phyloP scores from a whole-genome alignment of 306 rosid genomes.

The Alnus glutinosa region DNA sequence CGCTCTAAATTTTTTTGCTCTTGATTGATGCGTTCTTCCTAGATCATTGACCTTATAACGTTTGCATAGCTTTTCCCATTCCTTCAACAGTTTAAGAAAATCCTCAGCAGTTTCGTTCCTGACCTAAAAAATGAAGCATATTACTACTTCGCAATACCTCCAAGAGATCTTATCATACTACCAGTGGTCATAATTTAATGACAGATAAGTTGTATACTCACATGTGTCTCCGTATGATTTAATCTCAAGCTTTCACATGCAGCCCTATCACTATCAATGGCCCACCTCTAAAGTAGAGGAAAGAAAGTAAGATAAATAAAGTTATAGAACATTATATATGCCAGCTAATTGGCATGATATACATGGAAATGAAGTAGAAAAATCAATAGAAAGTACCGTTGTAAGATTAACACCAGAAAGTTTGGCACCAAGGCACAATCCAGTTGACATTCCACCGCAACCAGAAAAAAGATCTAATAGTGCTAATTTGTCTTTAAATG shows the following conservation, averaged over 20 bases:
- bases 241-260: slow-evolving; percentile 79
- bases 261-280: slow-evolving; percentile 63
- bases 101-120: slow-evolving; percentile 88
- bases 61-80: slow-evolving; percentile 85
- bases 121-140: slow-evolving; percentile 52
- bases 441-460: slow-evolving; percentile 99
- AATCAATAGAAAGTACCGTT: slow-evolving; percentile 51
- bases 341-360: slow-evolving; percentile 11
- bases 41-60: slow-evolving; percentile 39
- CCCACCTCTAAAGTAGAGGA: slow-evolving; percentile 69
- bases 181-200: slow-evolving; percentile 1
- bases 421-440: slow-evolving; percentile 86
- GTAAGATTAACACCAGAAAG: slow-evolving; percentile 66
- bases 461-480: slow-evolving; percentile 85
- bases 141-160: slow-evolving; percentile 19
- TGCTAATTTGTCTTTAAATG: slow-evolving; percentile 42
- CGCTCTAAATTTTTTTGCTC: slow-evolving; percentile 32
- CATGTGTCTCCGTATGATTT: slow-evolving; percentile 81
- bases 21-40: slow-evolving; percentile 32
- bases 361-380: slow-evolving; percentile 16
- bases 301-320: slow-evolving; percentile 34
- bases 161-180: neutral
- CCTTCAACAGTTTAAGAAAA: slow-evolving; percentile 71
- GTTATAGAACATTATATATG: slow-evolving; percentile 10
- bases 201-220: slow-evolving; percentile 39